phyloP scores from a whole-genome alignment of 2,329 filamentous ascomycete species.

The Claviceps humidiphila region DNA sequence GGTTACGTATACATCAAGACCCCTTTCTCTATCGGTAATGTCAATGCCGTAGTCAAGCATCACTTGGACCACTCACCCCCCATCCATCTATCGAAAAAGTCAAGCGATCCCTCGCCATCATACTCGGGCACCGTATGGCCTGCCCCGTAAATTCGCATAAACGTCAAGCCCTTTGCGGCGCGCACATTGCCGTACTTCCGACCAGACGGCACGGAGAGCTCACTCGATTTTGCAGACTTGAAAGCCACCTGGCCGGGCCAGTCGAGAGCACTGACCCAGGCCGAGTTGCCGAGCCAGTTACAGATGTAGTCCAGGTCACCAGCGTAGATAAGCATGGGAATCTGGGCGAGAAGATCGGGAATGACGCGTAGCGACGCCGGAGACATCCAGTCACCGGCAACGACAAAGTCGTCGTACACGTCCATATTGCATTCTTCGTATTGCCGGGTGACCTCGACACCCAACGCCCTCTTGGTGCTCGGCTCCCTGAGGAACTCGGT shows the following conservation, averaged over 20 bases:
- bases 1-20: not conserved
- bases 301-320: constrained; percentile 79
- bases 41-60: not conserved
- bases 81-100: constrained; percentile 92
- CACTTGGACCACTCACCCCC: constrained; percentile 8
- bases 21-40: not conserved
- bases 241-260: constrained; percentile 79
- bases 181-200: constrained; percentile 61
- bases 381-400: constrained; percentile 88
- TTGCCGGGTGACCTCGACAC: constrained; percentile 62
- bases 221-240: constrained; percentile 54
- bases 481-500: constrained; percentile 75
- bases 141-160: constrained; percentile 74
- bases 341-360: constrained; percentile 72
- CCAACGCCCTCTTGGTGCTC: constrained; percentile 72
- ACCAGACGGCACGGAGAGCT: constrained; percentile 45
- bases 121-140: constrained; percentile 97
- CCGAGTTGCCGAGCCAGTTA: constrained; percentile 98
- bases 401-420: constrained; percentile 91
- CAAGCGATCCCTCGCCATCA: constrained; percentile 75
- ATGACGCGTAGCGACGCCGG: constrained; percentile 76
- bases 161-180: constrained; percentile 83
- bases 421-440: constrained; percentile 96
- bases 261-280: constrained; percentile 84
- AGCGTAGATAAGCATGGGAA: constrained; percentile 88